A percentile compares a stretch with the other conserved stretches of the same genome.
These are phyloP conservation scores for Euphorbia lathyris DNA, from an alignment of 345 rosid genomes.

Conservation along the genomic window DNA sequence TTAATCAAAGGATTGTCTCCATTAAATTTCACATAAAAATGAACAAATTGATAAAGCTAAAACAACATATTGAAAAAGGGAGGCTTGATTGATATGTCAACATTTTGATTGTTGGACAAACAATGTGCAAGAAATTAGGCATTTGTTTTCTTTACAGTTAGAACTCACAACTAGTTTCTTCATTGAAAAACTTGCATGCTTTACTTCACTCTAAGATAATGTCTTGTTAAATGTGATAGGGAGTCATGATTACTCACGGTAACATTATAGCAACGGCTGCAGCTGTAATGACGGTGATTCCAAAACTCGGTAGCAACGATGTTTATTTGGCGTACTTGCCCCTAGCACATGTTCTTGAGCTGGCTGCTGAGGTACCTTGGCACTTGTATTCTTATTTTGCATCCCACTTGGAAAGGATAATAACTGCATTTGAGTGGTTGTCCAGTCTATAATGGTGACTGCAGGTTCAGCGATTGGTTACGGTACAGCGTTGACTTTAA, in stretches of 20 bases:
- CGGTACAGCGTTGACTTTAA: conserved; percentile 76
- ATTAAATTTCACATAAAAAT: no score
- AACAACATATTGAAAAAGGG: background rate
- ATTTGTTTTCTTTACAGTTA: no score
- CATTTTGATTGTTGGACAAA: background rate
- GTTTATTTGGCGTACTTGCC: conserved; percentile 81
- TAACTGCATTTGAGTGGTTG: conserved; percentile 26
- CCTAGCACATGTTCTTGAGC: conserved; percentile 90
- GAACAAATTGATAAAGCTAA: no score
- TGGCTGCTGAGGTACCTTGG: conserved; percentile 75
- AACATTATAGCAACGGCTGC: conserved; percentile 80
- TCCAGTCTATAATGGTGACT: conserved; percentile 58
- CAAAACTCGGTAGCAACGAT: conserved; percentile 49
- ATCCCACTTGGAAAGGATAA: conserved; percentile 6
- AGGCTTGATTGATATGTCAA: conserved; percentile 3
- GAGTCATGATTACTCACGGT: conserved; percentile 90
- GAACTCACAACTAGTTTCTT: no score
- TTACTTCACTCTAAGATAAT: conserved; percentile 22
- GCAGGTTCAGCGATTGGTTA: conserved; percentile 84
- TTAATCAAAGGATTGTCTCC: no score
- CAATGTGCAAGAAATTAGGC: no score
- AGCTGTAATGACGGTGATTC: conserved; percentile 69
- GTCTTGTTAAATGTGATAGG: conserved; percentile 41
- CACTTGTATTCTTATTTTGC: conserved; percentile 14
- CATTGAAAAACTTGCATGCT: background rate